Percentiles rank a stretch among this genome's conserved stretches.
phyloP scores from a whole-genome alignment of 495 filamentous ascomycete genomes.

The Xylaria venustula region DNA sequence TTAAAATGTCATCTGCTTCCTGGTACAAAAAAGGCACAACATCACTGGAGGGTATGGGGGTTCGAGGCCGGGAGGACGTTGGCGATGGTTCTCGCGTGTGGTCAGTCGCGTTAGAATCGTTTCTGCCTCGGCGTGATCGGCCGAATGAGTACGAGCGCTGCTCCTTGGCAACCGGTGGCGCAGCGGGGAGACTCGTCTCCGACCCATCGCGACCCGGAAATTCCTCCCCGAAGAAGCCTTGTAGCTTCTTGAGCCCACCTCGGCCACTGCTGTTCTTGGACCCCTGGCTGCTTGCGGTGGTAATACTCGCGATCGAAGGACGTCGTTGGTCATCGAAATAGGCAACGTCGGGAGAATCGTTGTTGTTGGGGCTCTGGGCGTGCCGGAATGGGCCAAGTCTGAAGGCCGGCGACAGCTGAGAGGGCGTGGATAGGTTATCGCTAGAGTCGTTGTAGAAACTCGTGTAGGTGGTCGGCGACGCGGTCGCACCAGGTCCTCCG shows the following conservation, averaged over 20 bases:
- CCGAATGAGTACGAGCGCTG: constrained; percentile 58
- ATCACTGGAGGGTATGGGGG: constrained; percentile 85
- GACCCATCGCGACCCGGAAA: constrained; percentile 67
- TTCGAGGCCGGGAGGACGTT: constrained; percentile 68
- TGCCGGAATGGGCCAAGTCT: constrained; percentile 62
- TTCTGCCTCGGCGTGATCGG: constrained; percentile 63
- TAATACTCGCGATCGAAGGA: constrained; percentile 82
- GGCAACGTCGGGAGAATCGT: constrained; percentile 65
- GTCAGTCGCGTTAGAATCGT: constrained; percentile 69
- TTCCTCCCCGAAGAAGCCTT: constrained; percentile 88
- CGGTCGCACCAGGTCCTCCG: constrained; percentile 31
- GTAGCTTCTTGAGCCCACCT: constrained; percentile 68
- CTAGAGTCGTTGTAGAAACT: constrained; percentile 66
- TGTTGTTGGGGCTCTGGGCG: constrained; percentile 45
- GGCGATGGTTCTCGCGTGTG: constrained; percentile 65
- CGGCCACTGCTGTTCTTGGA: constrained; percentile 73
- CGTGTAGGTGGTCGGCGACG: constrained; percentile 32
- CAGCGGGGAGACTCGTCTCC: constrained; percentile 66
- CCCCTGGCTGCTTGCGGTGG: constrained; percentile 84
- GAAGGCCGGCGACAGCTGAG: constrained; percentile 65
- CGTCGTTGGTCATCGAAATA: constrained; percentile 73
- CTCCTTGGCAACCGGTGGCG: constrained; percentile 47
- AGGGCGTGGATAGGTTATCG: constrained; percentile 56
- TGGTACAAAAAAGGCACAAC: constrained; percentile 96
- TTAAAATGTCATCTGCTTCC: constrained; percentile 77